Evolutionary conservation across 441 rosid genomes (phyloP).

Genomic region (Jatropha podagrica): DNA sequence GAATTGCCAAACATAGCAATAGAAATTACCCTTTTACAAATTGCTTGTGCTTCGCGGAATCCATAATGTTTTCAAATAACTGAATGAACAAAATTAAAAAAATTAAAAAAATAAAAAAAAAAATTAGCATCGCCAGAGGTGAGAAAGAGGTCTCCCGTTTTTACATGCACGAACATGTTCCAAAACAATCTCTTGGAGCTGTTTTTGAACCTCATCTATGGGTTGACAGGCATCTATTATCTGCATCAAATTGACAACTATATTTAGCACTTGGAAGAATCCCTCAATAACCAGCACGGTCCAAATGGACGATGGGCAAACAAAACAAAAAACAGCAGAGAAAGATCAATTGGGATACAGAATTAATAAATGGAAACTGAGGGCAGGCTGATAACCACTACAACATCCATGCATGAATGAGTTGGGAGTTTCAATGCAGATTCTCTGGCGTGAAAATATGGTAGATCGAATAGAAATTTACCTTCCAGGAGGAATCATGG

Average conservation of each 20-base stretch:
- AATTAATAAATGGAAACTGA: no score
- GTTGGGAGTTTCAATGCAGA: background rate
- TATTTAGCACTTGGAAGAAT: background rate
- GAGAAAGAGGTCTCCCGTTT: constrained; percentile 56
- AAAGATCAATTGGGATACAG: no score
- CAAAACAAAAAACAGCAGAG: background rate
- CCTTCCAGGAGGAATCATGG: constrained; percentile 82
- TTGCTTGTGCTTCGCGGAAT: no score
- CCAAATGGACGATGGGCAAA: background rate
- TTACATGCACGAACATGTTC: constrained; percentile 48
- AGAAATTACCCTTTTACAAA: no score
- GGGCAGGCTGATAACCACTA: no score
- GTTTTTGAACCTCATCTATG: constrained; percentile 61
- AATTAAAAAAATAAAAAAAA: no score
- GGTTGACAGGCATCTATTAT: constrained; percentile 55
- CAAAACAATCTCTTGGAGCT: constrained; percentile 46
- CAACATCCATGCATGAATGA: no score
- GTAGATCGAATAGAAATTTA: constrained; percentile 19
- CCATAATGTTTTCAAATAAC: no score
- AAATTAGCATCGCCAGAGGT: constrained; percentile 49
- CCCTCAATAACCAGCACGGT: background rate
- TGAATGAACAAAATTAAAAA: no score
- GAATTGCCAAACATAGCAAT: no score
- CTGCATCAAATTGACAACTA: constrained; percentile 38
- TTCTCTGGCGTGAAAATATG: background rate